Conservation (phyloP, 352 stramenopile species). For the Plasmopara muralis region DNA sequence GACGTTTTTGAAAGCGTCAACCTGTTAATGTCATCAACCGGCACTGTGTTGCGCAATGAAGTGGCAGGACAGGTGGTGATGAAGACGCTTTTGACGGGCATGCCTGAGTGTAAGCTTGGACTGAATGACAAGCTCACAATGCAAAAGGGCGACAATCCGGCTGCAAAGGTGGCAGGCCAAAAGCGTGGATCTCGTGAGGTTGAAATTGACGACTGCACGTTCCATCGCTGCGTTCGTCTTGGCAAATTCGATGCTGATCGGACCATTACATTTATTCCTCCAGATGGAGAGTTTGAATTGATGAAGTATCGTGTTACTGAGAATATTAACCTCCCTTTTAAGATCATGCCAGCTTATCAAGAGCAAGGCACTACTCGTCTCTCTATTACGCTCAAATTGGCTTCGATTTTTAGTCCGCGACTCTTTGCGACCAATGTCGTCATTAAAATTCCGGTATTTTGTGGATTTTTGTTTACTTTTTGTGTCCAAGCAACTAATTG, state of each 20-base stretch:
- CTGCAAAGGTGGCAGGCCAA: slow-evolving; percentile 54
- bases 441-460: slow-evolving; percentile 87
- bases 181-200: slow-evolving; percentile 72
- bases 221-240: slow-evolving; percentile 96
- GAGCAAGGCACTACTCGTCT: slow-evolving; percentile 86
- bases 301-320: slow-evolving; percentile 97
- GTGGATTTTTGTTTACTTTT: not conserved
- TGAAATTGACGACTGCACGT: slow-evolving; percentile 98
- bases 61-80: slow-evolving; percentile 95
- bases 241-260: slow-evolving; percentile 97
- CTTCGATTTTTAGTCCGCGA: slow-evolving; percentile 93
- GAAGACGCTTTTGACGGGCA: slow-evolving; percentile 96
- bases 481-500: not conserved
- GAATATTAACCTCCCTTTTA: slow-evolving; percentile 98
- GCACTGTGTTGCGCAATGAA: slow-evolving; percentile 92
- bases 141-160: slow-evolving; percentile 83
- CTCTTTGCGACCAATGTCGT: slow-evolving; percentile 96
- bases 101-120: slow-evolving; percentile 98
- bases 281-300: slow-evolving; percentile 98
- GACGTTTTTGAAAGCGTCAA: slow-evolving; percentile 97
- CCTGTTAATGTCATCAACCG: slow-evolving; percentile 92
- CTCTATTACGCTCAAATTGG: slow-evolving; percentile 78
- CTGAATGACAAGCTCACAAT: slow-evolving; percentile 99
- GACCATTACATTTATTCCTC: slow-evolving; percentile 97
- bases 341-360: slow-evolving; percentile 95